Evolutionary conservation across 179 eudicot species (phyloP), one percentile per base, ranked within the genome.

Genomic region (Vitellaria paradoxa): DNA sequence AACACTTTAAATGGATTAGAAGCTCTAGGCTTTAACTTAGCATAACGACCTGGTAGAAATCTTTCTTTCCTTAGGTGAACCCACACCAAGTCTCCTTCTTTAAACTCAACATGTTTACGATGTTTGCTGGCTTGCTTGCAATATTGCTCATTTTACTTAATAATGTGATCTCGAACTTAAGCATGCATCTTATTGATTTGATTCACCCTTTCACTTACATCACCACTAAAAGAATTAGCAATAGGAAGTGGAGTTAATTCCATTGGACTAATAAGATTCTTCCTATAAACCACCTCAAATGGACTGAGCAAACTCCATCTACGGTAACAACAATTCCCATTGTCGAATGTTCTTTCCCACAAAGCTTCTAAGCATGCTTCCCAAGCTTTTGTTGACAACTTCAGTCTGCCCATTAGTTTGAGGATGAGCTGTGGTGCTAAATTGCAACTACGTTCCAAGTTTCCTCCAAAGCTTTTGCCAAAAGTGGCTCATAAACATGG

Each of bases 31-130:
- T 65, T 73, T 3, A 79, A 73, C 50, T 73, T 79, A 7, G 26
- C 72, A 73, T 42, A 61, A 24, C 6, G 42, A 4, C 68, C 68
- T 18, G 21, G 23, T 0, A 74, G 69, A 47, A 67, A 79, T 10
- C 23, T 47, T 24, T 55, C 64, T 42, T 74, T 74, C 12, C 77
- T 0, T 10, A 46, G 45, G 61, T 45, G n/a, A 30, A 61, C 59
- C 76, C 65, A 78, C 45, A 78, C 81, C 23, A 64, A 53, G 40
- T 78, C 81, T 5, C 72, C 72, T 50, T 63, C 77, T 11, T 60
- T 50, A 26, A 80, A 80, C 7, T 3, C 53, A 9, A 21, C 75
- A 30, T 52, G 64, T 55, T 56, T 74, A 0, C 55, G 53, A 23
- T 64, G 65, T 49, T 46, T 79, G 37, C 73, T 45, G 10, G 67